Evolutionary conservation across 1,284 basidiomycete species (phyloP), one percentile per base, ranked within the genome.

Genomic region (Mrakiaceae sp.): DNA sequence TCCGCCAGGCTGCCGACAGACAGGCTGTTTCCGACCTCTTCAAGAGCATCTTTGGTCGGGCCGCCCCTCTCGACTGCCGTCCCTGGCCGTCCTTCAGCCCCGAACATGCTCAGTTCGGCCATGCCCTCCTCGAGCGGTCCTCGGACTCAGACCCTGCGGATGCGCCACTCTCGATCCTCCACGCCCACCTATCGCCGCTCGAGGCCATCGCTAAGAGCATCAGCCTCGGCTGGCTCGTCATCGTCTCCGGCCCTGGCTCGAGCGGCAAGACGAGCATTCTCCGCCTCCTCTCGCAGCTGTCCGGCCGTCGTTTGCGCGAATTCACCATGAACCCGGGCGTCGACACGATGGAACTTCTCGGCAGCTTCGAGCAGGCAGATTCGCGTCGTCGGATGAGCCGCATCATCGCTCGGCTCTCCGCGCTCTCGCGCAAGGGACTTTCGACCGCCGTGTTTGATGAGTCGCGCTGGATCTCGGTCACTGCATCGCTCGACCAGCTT

Each of bases 301-400:
- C 83, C 49, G 93, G 94, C 16, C 82, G 83, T 58, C 66, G 74
- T 14, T 79, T 98, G 0, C 81, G 82, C 55, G 88, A 91, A 73
- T 81, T 98, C 58, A 81, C 84, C 39, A 80, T 98, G 75, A 95
- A 89, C 74, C 86, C 84, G 58, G 87, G 90, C 6, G 92, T 90
- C 14, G 96, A 99, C 73, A 91, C 93, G 1, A 87, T 87, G 72
- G 96, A 99, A 75, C 86, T 99, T 49, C 78, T 98, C 51, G 96
- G 96, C 58, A 88, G 90, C 70, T 98, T 98, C 72, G 96, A 99
- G 77, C 96, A 98, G 77, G 84, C 86, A 48, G 86, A 90, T 72
- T 60, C 71, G 12, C 63, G 58, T 11, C 68, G 71, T 10, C 63
- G 68, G 43, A 61, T 69, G n/a, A 47, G 59, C 9, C 58, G 62